Percentiles rank a stretch among this genome's conserved stretches.
Evolutionary conservation across 306 rosid species (phyloP).

Genomic region (Oxytropis ochrocephala): DNA sequence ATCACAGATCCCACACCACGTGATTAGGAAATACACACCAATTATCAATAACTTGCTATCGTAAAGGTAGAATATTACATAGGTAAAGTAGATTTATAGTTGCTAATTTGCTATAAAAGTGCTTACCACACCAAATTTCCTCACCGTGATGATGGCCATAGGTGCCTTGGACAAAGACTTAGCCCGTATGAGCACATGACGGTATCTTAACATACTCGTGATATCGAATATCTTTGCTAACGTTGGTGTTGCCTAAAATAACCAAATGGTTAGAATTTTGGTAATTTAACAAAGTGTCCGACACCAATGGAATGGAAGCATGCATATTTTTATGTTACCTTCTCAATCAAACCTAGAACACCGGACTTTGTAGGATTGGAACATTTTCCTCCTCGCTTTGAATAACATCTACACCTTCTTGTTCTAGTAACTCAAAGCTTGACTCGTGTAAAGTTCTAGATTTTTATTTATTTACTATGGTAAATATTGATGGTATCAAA

Average conservation of each 20-base stretch:
- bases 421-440: slow-evolving; percentile 83
- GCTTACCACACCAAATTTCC: slow-evolving; percentile 88
- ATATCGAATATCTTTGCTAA: slow-evolving; percentile 79
- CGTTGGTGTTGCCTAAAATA: too few relatives aligned
- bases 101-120: background rate
- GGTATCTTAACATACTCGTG: slow-evolving; percentile 80
- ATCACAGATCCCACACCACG: slow-evolving; percentile 92
- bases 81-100: background rate
- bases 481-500: background rate
- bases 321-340: slow-evolving; percentile 38
- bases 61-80: background rate
- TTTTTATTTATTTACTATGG: background rate
- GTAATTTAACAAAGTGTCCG: too few relatives aligned
- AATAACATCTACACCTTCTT: slow-evolving; percentile 76
- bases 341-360: slow-evolving; percentile 85
- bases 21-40: slow-evolving; percentile 2
- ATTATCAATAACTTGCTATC: background rate
- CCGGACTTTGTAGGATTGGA: slow-evolving; percentile 78
- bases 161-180: slow-evolving; percentile 81
- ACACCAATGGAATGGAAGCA: background rate
- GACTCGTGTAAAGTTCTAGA: slow-evolving; percentile 43
- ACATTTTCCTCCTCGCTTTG: slow-evolving; percentile 93
- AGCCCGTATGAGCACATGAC: slow-evolving; percentile 87
- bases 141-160: slow-evolving; percentile 91
- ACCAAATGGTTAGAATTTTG: too few relatives aligned